These are phyloP conservation scores for Phalaenopsis aphrodite DNA, from an alignment of 106 monocot species.

Conservation along the genomic window DNA sequence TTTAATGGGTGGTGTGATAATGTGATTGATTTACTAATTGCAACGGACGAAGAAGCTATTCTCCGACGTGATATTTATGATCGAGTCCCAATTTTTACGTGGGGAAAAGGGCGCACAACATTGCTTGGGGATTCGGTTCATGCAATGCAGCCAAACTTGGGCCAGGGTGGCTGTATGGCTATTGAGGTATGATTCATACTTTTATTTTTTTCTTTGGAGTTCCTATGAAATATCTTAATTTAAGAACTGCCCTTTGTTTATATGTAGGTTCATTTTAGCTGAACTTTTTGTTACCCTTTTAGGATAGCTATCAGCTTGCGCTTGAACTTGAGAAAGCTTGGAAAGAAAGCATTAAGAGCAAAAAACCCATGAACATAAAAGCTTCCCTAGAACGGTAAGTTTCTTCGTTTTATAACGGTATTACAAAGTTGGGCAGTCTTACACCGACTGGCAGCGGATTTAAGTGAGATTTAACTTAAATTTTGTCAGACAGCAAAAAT, in stretches of 20 bases:
- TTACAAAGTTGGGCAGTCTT: not conserved
- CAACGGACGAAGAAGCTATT: conserved; percentile 88
- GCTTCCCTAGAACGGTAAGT: conserved; percentile 74
- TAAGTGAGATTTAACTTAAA: too few relatives aligned
- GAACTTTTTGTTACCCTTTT: conserved; percentile 3
- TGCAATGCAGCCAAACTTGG: conserved; percentile 99
- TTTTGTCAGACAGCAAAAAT: too few relatives aligned
- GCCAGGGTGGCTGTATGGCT: conserved; percentile 99
- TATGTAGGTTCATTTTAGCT: not conserved
- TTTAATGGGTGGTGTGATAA: conserved; percentile 95
- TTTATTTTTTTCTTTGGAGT: too few relatives aligned
- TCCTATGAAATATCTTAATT: too few relatives aligned
- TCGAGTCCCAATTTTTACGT: conserved; percentile 62
- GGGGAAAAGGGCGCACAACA: conserved; percentile 89
- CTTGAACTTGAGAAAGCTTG: conserved; percentile 87
- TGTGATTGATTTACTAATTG: conserved; percentile 74
- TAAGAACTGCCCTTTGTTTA: not conserved
- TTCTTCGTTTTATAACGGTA: not conserved
- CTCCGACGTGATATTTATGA: conserved; percentile 98
- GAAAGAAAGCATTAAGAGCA: conserved; percentile 42
- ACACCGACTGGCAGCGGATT: too few relatives aligned
- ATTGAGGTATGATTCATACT: conserved; percentile 62
- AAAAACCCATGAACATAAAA: conserved; percentile 48
- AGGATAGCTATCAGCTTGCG: conserved; percentile 98
- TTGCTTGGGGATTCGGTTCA: conserved; percentile 96